A percentile compares a stretch with the other conserved stretches of the same genome.
Conservation (phyloP, 2,329 filamentous ascomycete species). For the Monilinia fructicola region DNA sequence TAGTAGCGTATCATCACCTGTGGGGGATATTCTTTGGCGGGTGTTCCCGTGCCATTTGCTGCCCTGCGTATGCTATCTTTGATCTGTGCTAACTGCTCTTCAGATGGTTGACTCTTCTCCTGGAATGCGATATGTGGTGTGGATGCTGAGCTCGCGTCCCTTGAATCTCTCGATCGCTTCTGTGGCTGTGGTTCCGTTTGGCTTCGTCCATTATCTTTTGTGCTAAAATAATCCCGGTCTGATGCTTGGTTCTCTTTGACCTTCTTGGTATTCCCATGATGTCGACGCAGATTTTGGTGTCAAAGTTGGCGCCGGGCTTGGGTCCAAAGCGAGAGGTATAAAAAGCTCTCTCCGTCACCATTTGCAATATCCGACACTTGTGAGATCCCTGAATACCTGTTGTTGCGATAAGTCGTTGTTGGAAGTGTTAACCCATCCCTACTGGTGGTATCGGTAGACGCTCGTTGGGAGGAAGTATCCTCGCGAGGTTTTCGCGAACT, state of each 20-base stretch:
- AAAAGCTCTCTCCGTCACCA: constrained; percentile 59
- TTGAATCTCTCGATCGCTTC: constrained; percentile 38
- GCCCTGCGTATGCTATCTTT: constrained; percentile 48
- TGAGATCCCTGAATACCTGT: constrained; percentile 70
- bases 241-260: constrained; percentile 38
- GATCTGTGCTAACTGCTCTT: constrained; percentile 55
- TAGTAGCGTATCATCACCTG: constrained; percentile 35
- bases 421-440: constrained; percentile 68
- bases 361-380: constrained; percentile 48
- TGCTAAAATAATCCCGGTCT: constrained; percentile 60
- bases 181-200: constrained; percentile 43
- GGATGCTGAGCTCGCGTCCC: constrained; percentile 50
- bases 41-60: constrained; percentile 29
- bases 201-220: constrained; percentile 44
- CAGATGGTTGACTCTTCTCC: constrained; percentile 70
- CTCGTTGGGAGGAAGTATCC: constrained; percentile 54
- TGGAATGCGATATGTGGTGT: constrained; percentile 91
- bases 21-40: constrained; percentile 32
- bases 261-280: constrained; percentile 45
- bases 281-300: constrained; percentile 57
- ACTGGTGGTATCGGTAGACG: constrained; percentile 45
- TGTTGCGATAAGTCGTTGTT: constrained; percentile 73
- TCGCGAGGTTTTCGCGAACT: constrained; percentile 47
- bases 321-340: constrained; percentile 74
- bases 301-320: constrained; percentile 55